A percentile compares a stretch with the other conserved stretches of the same genome.
These are phyloP conservation scores for Deuterostichococcus epilithicus DNA, from an alignment of 139 green algal species.

Conservation along the genomic window DNA sequence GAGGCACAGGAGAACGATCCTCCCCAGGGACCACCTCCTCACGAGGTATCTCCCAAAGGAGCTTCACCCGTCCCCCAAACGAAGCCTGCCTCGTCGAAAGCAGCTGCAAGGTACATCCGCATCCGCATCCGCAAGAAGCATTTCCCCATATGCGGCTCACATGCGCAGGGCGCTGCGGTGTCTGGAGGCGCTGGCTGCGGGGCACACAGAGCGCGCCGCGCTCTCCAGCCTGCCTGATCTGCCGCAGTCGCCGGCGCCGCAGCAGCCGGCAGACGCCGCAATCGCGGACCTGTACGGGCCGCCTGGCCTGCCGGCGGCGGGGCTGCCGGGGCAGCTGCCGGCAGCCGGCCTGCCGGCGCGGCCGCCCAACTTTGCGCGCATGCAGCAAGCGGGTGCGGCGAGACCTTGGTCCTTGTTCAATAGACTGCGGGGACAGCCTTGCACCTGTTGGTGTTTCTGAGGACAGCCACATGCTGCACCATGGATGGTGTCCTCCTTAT, in stretches of 20 bases:
- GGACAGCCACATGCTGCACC: too few relatives aligned
- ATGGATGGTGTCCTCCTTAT: too few relatives aligned
- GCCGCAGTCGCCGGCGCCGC: background rate
- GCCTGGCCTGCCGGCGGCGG: conserved; percentile 1
- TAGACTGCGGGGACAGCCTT: too few relatives aligned
- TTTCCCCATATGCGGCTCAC: too few relatives aligned
- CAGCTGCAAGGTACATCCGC: too few relatives aligned
- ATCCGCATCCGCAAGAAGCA: too few relatives aligned
- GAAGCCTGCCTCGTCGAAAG: too few relatives aligned
- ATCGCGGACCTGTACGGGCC: background rate
- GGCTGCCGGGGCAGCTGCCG: conserved; percentile 4
- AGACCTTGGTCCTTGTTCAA: background rate
- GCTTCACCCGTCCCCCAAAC: too few relatives aligned
- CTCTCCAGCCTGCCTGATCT: background rate
- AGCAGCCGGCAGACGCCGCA: background rate
- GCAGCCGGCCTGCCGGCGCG: background rate
- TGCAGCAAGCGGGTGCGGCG: background rate
- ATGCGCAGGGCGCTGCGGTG: background rate
- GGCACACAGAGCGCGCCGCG: background rate
- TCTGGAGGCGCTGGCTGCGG: background rate
- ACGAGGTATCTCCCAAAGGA: background rate
- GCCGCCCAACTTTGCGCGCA: conserved; percentile 2
- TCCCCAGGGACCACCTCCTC: background rate
- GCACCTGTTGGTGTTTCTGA: too few relatives aligned
- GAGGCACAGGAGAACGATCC: background rate